Percentiles rank a stretch among this genome's conserved stretches.
Evolutionary conservation across 2,329 filamentous ascomycete genomes (phyloP).

Genomic region (Orbilia quercus): DNA sequence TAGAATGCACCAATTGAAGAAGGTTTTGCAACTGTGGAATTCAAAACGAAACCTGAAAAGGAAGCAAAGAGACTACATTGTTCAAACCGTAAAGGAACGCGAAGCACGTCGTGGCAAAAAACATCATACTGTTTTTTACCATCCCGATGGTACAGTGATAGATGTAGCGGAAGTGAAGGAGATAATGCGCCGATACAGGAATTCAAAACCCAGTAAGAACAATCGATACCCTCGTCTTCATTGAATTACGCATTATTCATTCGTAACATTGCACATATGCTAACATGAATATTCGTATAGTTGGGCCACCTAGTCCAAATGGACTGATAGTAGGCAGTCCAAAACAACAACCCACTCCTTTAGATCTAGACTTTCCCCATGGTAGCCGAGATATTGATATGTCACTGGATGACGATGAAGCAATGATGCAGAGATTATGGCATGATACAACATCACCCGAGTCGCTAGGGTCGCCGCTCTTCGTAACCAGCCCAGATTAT

Average conservation of each 20-base stretch:
- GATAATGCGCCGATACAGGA: conserved; percentile 51
- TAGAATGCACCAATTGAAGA: conserved; percentile 55
- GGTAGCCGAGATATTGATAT: conserved; percentile 18
- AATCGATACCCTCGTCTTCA: not conserved
- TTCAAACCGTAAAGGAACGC: conserved; percentile 44
- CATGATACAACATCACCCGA: conserved; percentile 22
- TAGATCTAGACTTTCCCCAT: not conserved
- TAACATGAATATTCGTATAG: not conserved
- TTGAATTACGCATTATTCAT: not conserved
- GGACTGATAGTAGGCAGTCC: conserved; percentile 27
- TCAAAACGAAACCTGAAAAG: conserved; percentile 49
- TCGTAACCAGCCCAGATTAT: conserved; percentile 14
- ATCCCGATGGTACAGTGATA: conserved; percentile 36
- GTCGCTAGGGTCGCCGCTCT: conserved; percentile 21
- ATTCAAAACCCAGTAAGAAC: conserved; percentile 40
- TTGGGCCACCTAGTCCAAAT: conserved; percentile 34
- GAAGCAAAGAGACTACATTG: conserved; percentile 49
- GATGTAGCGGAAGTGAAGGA: conserved; percentile 49
- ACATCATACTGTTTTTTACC: conserved; percentile 41
- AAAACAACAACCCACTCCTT: not conserved
- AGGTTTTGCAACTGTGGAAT: conserved; percentile 52
- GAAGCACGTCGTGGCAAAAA: conserved; percentile 30
- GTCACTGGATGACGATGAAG: conserved; percentile 14
- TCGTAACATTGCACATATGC: not conserved
- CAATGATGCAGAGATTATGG: not conserved